These are phyloP conservation scores for Hanseniaspora thailandica DNA, from an alignment of 805 yeast species.

Conservation along the genomic window DNA sequence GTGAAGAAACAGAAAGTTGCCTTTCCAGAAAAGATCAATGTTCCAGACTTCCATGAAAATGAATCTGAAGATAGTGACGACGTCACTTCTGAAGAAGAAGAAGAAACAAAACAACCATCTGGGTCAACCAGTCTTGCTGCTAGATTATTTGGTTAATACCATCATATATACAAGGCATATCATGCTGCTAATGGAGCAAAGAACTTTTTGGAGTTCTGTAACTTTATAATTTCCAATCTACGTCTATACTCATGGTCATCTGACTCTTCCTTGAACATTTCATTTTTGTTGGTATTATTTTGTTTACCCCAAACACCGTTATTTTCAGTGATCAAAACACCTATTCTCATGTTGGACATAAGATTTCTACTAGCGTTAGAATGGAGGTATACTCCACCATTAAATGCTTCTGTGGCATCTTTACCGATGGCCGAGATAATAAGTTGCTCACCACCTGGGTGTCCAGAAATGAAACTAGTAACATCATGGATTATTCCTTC, in stretches of 20 bases:
- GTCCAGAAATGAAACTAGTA: conserved; percentile 79
- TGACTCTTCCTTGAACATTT: conserved; percentile 12
- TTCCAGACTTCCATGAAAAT: conserved; percentile 6
- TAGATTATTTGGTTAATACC: not conserved
- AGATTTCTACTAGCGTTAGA: conserved; percentile 87
- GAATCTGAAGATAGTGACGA: conserved; percentile 12
- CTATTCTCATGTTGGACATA: conserved; percentile 87
- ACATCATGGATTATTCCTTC: conserved; percentile 90
- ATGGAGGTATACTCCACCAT: conserved; percentile 88
- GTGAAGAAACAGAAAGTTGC: not conserved
- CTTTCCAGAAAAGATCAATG: not conserved
- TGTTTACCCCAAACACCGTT: conserved; percentile 23
- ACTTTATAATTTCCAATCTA: conserved; percentile 18
- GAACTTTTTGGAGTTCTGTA: conserved; percentile 20
- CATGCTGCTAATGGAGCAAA: conserved; percentile 26
- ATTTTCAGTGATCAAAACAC: conserved; percentile 60
- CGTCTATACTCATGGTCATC: conserved; percentile 17
- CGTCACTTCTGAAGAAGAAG: conserved; percentile 22
- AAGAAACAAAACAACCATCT: conserved; percentile 21
- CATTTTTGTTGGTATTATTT: not conserved
- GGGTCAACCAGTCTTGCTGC: conserved; percentile 7
- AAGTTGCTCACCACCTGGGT: conserved; percentile 84
- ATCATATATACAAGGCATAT: not conserved
- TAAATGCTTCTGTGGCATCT: conserved; percentile 88
- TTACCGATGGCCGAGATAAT: conserved; percentile 74